Evolutionary conservation across 495 filamentous ascomycete genomes (phyloP).

Genomic region (Penicillium angulare): DNA sequence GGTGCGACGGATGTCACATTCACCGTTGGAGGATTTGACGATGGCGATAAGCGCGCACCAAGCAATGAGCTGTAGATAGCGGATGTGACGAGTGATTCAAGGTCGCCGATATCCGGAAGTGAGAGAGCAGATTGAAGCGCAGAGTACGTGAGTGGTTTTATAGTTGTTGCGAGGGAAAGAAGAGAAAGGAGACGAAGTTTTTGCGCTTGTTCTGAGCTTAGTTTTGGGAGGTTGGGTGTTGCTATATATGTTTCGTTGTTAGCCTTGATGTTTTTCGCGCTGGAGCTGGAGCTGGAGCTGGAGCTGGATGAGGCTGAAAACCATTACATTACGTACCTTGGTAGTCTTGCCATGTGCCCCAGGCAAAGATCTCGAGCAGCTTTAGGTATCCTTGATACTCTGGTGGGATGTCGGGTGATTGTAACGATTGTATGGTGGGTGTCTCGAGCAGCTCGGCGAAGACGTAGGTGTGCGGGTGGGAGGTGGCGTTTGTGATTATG

Average conservation of each 20-base stretch:
- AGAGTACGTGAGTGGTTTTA: constrained; percentile 68
- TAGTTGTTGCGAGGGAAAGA: constrained; percentile 65
- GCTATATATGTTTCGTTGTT: constrained; percentile 33
- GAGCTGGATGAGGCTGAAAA: too few species aligned
- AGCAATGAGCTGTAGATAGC: constrained; percentile 85
- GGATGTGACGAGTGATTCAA: constrained; percentile 88
- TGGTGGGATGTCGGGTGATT: constrained; percentile 38
- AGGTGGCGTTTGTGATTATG: constrained; percentile 83
- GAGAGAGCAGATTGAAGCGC: constrained; percentile 64
- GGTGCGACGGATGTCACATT: constrained; percentile 76
- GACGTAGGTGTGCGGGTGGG: constrained; percentile 83
- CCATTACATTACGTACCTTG: constrained; percentile 42
- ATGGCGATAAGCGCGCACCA: constrained; percentile 76
- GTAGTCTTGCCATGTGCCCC: constrained; percentile 85
- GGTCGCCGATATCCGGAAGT: constrained; percentile 63
- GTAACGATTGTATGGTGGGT: constrained; percentile 75
- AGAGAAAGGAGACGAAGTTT: constrained; percentile 93
- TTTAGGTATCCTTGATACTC: constrained; percentile 60
- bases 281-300: too few species aligned
- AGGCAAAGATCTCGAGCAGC: constrained; percentile 87
- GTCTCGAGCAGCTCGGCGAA: constrained; percentile 90
- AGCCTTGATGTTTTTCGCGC: too few species aligned
- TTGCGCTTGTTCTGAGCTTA: constrained; percentile 68
- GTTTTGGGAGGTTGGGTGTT: constrained; percentile 61
- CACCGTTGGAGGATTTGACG: constrained; percentile 59